These are phyloP conservation scores for Aspergillus ibericus DNA, from an alignment of 2,329 filamentous ascomycete species.

Conservation along the genomic window DNA sequence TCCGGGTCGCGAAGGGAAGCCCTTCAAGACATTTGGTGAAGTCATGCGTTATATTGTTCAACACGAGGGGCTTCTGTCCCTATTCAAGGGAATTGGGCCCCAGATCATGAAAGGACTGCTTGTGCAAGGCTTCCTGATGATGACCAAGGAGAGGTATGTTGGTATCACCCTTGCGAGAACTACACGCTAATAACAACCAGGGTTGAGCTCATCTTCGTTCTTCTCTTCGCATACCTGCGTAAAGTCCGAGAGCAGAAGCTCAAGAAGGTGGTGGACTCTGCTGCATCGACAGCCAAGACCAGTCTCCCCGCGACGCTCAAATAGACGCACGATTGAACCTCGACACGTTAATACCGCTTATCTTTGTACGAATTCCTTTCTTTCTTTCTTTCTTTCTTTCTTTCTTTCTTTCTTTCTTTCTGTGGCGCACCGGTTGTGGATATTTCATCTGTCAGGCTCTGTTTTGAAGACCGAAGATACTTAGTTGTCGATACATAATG, in stretches of 20 bases:
- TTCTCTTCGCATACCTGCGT: slow-evolving; percentile 79
- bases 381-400: slow-evolving; percentile 18
- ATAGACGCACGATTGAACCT: slow-evolving; percentile 28
- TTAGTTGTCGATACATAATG: slow-evolving; percentile 15
- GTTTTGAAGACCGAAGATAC: not conserved
- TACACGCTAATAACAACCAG: slow-evolving; percentile 44
- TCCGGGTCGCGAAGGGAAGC: slow-evolving; percentile 77
- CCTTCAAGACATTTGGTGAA: slow-evolving; percentile 89
- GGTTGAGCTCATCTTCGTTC: slow-evolving; percentile 83
- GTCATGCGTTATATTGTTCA: slow-evolving; percentile 93
- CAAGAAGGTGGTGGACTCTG: slow-evolving; percentile 63
- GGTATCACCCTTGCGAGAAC: not conserved
- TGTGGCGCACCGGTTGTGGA: slow-evolving; percentile 12
- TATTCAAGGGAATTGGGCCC: slow-evolving; percentile 96
- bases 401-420: slow-evolving; percentile 18
- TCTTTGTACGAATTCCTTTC: slow-evolving; percentile 13
- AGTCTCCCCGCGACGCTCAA: slow-evolving; percentile 50
- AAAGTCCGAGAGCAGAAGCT: slow-evolving; percentile 69
- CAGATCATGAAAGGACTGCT: slow-evolving; percentile 90
- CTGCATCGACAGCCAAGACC: slow-evolving; percentile 62
- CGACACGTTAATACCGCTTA: slow-evolving; percentile 6
- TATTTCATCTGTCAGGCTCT: slow-evolving; percentile 8
- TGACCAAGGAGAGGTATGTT: slow-evolving; percentile 88
- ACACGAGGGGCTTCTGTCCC: slow-evolving; percentile 76
- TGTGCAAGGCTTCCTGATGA: slow-evolving; percentile 96